A percentile compares a stretch with the other conserved stretches of the same genome.
phyloP scores from a whole-genome alignment of 495 filamentous ascomycete genomes.

The Penicillium crystallinum region DNA sequence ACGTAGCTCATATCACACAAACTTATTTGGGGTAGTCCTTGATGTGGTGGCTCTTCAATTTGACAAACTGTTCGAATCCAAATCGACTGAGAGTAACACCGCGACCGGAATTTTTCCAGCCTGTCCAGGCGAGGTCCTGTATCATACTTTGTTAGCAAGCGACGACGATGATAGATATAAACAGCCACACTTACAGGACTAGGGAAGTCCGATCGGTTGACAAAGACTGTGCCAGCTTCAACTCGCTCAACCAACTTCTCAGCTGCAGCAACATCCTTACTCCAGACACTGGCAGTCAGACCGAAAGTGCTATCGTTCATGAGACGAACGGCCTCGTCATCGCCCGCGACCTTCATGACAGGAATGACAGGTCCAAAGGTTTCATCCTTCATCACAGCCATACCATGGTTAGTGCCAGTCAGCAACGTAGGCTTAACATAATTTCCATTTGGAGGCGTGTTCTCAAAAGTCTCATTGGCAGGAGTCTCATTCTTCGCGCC shows the following conservation, averaged over 20 bases:
- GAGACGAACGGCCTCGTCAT: constrained; percentile 69
- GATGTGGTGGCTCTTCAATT: constrained; percentile 87
- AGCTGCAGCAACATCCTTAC: constrained; percentile 71
- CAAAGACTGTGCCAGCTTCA: constrained; percentile 92
- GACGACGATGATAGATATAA: background rate
- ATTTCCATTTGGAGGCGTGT: constrained; percentile 66
- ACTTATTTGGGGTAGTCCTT: constrained; percentile 52
- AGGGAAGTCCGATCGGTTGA: constrained; percentile 87
- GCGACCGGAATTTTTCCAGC: constrained; percentile 92
- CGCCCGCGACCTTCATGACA: constrained; percentile 77
- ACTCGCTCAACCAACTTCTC: constrained; percentile 69
- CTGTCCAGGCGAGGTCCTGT: constrained; percentile 94
- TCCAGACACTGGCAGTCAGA: constrained; percentile 90
- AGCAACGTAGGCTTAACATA: constrained; percentile 81
- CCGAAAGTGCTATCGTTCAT: constrained; percentile 95
- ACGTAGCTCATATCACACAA: too few species aligned
- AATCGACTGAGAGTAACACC: constrained; percentile 81
- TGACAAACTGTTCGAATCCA: constrained; percentile 90
- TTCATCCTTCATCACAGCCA: constrained; percentile 87
- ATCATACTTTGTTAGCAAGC: constrained; percentile 13
- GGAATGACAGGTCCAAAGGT: constrained; percentile 91
- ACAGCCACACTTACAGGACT: constrained; percentile 62
- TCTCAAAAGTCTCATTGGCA: constrained; percentile 65
- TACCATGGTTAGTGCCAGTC: constrained; percentile 68
- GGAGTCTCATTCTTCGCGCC: constrained; percentile 80